These are phyloP conservation scores for Aspergillus melleus DNA, from an alignment of 2,329 filamentous ascomycete species.

Conservation along the genomic window DNA sequence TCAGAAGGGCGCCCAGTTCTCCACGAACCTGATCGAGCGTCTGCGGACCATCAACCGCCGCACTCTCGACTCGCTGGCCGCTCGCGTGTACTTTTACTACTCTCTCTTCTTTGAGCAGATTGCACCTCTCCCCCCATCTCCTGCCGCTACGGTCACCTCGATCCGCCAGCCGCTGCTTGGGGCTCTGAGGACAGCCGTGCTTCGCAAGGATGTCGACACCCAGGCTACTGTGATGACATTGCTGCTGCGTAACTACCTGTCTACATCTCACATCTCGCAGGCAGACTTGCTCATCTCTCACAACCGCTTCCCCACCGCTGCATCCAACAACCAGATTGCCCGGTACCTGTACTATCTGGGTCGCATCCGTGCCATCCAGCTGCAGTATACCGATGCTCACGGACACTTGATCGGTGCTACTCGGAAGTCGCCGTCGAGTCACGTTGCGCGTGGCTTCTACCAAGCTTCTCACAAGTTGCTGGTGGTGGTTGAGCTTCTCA, in stretches of 20 bases:
- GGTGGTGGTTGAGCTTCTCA: slow-evolving; percentile 91
- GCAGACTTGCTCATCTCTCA: slow-evolving; percentile 94
- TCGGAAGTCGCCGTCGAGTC: slow-evolving; percentile 88
- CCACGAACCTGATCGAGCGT: slow-evolving; percentile 75
- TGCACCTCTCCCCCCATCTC: slow-evolving; percentile 81
- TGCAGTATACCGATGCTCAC: slow-evolving; percentile 95
- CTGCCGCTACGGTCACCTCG: slow-evolving; percentile 80
- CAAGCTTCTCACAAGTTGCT: slow-evolving; percentile 96
- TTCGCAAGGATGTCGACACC: slow-evolving; percentile 96
- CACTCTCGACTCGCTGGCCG: slow-evolving; percentile 88
- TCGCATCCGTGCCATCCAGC: slow-evolving; percentile 91
- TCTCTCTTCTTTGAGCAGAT: slow-evolving; percentile 93
- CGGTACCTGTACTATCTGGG: slow-evolving; percentile 97
- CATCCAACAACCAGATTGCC: slow-evolving; percentile 96
- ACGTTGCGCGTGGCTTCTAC: slow-evolving; percentile 88
- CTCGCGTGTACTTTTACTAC: slow-evolving; percentile 98
- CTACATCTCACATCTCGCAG: slow-evolving; percentile 94
- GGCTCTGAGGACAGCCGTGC: slow-evolving; percentile 88
- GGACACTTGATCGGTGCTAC: slow-evolving; percentile 91
- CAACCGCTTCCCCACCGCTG: slow-evolving; percentile 89
- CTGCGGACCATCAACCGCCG: slow-evolving; percentile 88
- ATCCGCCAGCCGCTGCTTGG: slow-evolving; percentile 84
- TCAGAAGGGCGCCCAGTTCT: slow-evolving; percentile 80
- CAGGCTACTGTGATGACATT: slow-evolving; percentile 95
- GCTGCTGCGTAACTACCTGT: slow-evolving; percentile 91